Percentiles rank a stretch among this genome's conserved stretches.
Conservation (phyloP, 345 rosid species). For the Citrus sp. region DNA sequence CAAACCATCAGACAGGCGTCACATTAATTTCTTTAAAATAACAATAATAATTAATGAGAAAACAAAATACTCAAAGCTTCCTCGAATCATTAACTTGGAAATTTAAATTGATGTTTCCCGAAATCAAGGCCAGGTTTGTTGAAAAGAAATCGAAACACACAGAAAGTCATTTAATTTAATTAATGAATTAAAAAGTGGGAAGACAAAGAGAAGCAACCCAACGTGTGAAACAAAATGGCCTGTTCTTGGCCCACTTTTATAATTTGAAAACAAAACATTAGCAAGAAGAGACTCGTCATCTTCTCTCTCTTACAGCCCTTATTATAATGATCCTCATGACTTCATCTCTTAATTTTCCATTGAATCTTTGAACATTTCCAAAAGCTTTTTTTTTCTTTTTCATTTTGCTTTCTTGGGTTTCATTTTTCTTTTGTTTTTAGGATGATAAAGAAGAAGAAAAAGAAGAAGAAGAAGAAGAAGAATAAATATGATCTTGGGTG, state of each 20-base stretch:
- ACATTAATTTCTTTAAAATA: not conserved
- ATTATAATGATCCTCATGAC: not conserved
- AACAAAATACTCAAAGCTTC: not conserved
- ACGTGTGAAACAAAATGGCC: conserved; percentile 28
- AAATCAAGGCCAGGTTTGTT: conserved; percentile 9
- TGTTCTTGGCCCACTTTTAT: conserved; percentile 14
- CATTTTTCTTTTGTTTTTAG: not conserved
- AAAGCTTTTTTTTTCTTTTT: not conserved
- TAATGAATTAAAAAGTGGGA: conserved; percentile 7
- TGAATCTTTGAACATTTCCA: not conserved
- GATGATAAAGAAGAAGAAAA: not conserved
- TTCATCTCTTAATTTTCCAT: not conserved
- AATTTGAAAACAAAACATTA: not conserved
- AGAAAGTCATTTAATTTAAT: not conserved
- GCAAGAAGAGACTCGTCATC: conserved; percentile 14
- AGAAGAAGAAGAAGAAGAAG: conserved; percentile 2
- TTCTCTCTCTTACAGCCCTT: not conserved
- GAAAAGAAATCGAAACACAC: not conserved
- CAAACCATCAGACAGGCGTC: not conserved
- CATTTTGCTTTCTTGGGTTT: not conserved
- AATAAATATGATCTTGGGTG: not conserved
- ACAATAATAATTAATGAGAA: not conserved
- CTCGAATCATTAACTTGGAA: conserved; percentile 1
- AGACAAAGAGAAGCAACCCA: conserved; percentile 26
- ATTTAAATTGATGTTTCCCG: conserved; percentile 6